phyloP scores from a whole-genome alignment of 768 basidiomycete species.

The Serendipita indica region DNA sequence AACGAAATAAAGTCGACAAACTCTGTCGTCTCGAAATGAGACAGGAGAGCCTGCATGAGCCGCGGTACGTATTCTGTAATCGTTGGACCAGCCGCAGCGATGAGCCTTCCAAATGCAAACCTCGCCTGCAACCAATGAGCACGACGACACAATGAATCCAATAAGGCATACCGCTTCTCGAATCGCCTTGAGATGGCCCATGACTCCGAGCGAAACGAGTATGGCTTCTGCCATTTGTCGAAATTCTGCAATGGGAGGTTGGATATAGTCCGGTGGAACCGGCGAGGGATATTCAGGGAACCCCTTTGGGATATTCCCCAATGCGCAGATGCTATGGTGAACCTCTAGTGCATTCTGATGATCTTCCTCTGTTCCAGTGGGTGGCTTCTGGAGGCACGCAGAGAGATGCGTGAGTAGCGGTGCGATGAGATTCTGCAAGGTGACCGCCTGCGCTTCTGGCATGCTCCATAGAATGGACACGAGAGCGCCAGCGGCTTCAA shows the following conservation, averaged over 20 bases:
- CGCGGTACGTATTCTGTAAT: conserved; percentile 79
- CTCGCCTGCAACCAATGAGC: conserved; percentile 44
- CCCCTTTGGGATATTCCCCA: conserved; percentile 90
- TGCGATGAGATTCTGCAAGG: conserved; percentile 63
- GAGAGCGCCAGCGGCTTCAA: conserved; percentile 78
- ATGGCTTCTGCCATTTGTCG: conserved; percentile 75
- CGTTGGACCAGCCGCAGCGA: conserved; percentile 75
- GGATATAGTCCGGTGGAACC: conserved; percentile 46
- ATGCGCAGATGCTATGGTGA: conserved; percentile 87
- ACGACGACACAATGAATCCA: not conserved
- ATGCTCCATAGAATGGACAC: conserved; percentile 57
- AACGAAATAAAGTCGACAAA: conserved; percentile 93
- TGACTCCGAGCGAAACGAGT: conserved; percentile 69
- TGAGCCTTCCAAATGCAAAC: conserved; percentile 82
- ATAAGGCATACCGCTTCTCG: conserved; percentile 67
- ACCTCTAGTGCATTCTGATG: conserved; percentile 61
- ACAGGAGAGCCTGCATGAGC: conserved; percentile 79
- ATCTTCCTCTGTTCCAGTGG: conserved; percentile 47
- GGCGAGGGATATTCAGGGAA: conserved; percentile 81
- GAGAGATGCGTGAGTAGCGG: conserved; percentile 40
- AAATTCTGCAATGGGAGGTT: conserved; percentile 67
- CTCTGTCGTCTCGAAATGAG: conserved; percentile 84
- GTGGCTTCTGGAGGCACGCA: conserved; percentile 46
- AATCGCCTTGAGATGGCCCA: conserved; percentile 76
- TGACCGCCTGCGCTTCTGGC: conserved; percentile 48